Evolutionary conservation across 768 basidiomycete species (phyloP).

Genomic region (Mycena maculata): DNA sequence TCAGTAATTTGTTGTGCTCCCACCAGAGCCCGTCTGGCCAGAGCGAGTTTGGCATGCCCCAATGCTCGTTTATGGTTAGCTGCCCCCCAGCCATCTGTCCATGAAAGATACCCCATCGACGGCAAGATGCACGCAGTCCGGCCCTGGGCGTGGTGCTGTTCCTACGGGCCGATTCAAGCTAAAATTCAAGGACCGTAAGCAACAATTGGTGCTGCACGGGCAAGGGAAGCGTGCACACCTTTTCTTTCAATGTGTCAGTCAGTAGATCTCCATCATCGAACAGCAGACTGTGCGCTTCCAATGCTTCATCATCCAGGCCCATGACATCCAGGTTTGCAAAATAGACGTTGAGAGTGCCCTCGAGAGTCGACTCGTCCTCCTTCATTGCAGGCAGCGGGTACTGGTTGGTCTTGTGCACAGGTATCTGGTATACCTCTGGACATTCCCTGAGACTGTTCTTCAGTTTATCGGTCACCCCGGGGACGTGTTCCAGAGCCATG

Average conservation of each 20-base stretch:
- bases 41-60: slow-evolving; percentile 41
- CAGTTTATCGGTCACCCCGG: slow-evolving; percentile 16
- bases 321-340: not conserved
- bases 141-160: slow-evolving; percentile 12
- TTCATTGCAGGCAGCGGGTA: slow-evolving; percentile 31
- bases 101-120: slow-evolving; percentile 41
- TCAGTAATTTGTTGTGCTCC: slow-evolving; percentile 28
- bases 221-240: not conserved
- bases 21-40: slow-evolving; percentile 29
- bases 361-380: slow-evolving; percentile 31
- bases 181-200: not conserved
- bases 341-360: slow-evolving; percentile 28
- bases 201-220: not conserved
- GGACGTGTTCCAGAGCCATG: slow-evolving; percentile 19
- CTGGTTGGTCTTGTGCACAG: slow-evolving; percentile 28
- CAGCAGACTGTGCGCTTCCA: slow-evolving; percentile 26
- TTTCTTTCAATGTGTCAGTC: slow-evolving; percentile 24
- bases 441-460: slow-evolving; percentile 6
- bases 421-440: slow-evolving; percentile 23
- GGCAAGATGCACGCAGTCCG: not conserved
- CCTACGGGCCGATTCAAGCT: slow-evolving; percentile 33
- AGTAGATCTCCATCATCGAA: slow-evolving; percentile 29
- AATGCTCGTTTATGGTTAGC: slow-evolving; percentile 40
- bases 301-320: slow-evolving; percentile 12
- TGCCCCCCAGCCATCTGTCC: slow-evolving; percentile 38